Conservation (phyloP, 2,329 filamentous ascomycete genomes). For the Aspergillus fumigatus region DNA sequence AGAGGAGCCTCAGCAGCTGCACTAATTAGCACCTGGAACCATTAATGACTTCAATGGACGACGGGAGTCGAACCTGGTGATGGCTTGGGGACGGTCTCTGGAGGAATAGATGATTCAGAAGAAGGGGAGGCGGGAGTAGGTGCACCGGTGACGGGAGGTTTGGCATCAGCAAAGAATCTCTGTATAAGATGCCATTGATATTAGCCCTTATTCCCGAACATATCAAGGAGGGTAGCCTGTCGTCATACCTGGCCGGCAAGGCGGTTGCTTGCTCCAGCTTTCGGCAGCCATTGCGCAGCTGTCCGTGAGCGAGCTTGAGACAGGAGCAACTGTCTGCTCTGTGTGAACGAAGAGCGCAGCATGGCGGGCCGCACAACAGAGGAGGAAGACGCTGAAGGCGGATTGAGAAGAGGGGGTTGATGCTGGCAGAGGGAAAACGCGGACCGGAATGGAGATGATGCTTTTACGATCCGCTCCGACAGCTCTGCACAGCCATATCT, state of each 20-base stretch:
- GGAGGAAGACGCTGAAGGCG: constrained; percentile 24
- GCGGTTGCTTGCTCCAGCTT: constrained; percentile 34
- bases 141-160: constrained; percentile 34
- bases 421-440: constrained; percentile 28
- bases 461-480: constrained; percentile 39
- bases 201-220: constrained; percentile 23
- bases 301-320: constrained; percentile 34
- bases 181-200: constrained; percentile 17
- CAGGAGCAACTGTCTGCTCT: constrained; percentile 42
- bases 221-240: constrained; percentile 22
- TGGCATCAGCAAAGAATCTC: constrained; percentile 50
- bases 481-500: constrained; percentile 24
- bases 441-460: constrained; percentile 29
- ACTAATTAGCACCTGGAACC: constrained; percentile 31
- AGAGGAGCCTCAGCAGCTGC: constrained; percentile 34
- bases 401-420: constrained; percentile 19
- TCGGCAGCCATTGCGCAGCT: constrained; percentile 42
- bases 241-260: constrained; percentile 39
- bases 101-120: constrained; percentile 45
- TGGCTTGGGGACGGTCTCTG: constrained; percentile 46
- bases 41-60: constrained; percentile 6
- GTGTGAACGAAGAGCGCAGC: constrained; percentile 52
- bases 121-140: constrained; percentile 42
- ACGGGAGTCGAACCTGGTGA: constrained; percentile 30
- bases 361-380: constrained; percentile 47